Base-by-base conservation (phyloP, 257 asterid genomes). In the Paraleonurus japonicus region DNA sequence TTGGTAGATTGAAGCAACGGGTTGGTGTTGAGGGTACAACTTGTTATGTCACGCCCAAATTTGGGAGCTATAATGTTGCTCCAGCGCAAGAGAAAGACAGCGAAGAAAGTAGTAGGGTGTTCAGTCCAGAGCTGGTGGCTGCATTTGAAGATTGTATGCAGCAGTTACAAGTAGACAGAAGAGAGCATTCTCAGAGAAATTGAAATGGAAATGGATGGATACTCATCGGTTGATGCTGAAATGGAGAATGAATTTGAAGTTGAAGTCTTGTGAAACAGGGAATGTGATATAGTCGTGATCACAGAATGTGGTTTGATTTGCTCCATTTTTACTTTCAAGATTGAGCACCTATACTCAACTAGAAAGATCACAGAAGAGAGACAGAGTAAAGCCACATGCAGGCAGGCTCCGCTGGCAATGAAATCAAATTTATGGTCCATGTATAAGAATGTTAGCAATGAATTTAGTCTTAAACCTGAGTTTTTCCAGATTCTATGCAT, bases 101-200 rank as follows among this genome's bases (percentile, higher is more conserved):
- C 6, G 70, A 58, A 8, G 43, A 61, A 53, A n/a, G 16, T n/a
- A 30, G 61, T 51, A 12, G 78, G 0, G 69, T 63, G 4, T 76
- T 85, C 41, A 75, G 82, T 59, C 81, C 78, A 5, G 85, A 85
- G 63, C 69, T 80, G 66, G 33, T 82, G 75, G 84, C 85, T 62
- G 85, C 84, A 6, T 85, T 85, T 41, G 87, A 85, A 65, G 87
- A 85, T 35, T 80, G 84, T 41, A 61, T 85, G 81, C 79, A 78
- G 4, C 84, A 80, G 72, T 73, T 85, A 2, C 80, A 82, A 66
- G 50, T 55, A 24, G 87, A 85, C 20, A n/a, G 83, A 85, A 80
- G 85, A 82, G 15, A 70, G 43, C 78, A 71, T 85, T 74, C 79
- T 85, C 54, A 50, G 72, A 72, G 67, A 78, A 3, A 63, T 85